Base-by-base conservation (phyloP, 148 eudicot species). In the Rhododendron ferrugineum region DNA sequence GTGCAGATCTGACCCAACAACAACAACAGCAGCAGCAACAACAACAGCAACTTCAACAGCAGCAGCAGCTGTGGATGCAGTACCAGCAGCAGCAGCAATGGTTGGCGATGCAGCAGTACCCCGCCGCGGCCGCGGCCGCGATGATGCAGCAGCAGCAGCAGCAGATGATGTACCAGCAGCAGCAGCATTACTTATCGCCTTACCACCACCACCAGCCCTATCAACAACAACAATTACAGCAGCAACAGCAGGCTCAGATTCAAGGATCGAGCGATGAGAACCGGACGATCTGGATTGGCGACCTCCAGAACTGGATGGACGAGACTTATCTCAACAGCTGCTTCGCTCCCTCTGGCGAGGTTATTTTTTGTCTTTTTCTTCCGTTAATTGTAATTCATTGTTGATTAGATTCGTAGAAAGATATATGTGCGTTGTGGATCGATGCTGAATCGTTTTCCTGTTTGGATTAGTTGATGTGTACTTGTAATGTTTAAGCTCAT, bases 301-400 rank as follows among this genome's bases (percentile, higher is more conserved):
- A 93, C 84, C 91, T 93, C 32, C 92, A 88, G 78, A 90, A 81
- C 3, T 90, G 95, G 95, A 93, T 93, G 95, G 95, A 93, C 79
- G 95, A 93, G 64, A 49, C 52, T 68, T 93, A 93, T 73, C 89
- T 93, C 5, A 86, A 77, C 16, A 84, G 68, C 77, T 92, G 92
- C 88, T 92, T 93, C 52, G 82, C 86, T 72, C 89, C 83, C 30
- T 60, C 91, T 10, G 64, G 64, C 64, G 64, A 58, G 64, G 64
- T 58, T 6, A 20, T 58, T 58, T 2, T 58, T 58, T 1, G 44
- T 34, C 42, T 8, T 37, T 52, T 37, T 18, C 40, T 22, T 76
- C 22, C 3, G 32, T 76, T 76, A 20, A 18, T 40, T 18, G 28
- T 8, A 0, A 42, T 76, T 5, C 9, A 40, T 64, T n/a, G 28